Percentiles rank a stretch among this genome's conserved stretches.
Evolutionary conservation across 2,329 filamentous ascomycete species (phyloP).

Genomic region (Aspergillus eucalypticola): DNA sequence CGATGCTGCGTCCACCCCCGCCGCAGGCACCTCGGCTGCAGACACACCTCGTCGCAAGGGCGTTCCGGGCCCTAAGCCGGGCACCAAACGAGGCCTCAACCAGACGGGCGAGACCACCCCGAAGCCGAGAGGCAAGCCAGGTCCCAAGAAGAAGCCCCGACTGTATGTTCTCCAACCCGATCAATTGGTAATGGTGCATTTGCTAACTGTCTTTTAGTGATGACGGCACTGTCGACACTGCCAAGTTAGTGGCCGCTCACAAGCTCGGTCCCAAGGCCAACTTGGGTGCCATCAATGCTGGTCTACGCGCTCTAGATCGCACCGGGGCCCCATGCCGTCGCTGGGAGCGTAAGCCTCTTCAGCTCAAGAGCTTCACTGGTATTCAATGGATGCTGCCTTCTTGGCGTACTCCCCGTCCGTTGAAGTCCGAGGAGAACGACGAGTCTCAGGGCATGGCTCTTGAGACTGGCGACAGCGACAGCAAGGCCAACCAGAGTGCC

Average conservation of each 20-base stretch:
- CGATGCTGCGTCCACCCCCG: constrained; percentile 43
- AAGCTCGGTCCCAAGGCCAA: constrained; percentile 97
- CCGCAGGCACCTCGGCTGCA: constrained; percentile 39
- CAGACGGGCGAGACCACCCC: constrained; percentile 60
- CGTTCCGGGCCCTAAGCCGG: constrained; percentile 67
- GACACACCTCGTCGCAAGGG: constrained; percentile 72
- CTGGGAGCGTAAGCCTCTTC: constrained; percentile 82
- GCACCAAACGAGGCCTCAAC: constrained; percentile 58
- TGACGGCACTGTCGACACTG: constrained; percentile 50
- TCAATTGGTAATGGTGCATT: background rate
- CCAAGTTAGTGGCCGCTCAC: constrained; percentile 52
- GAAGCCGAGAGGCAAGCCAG: constrained; percentile 82
- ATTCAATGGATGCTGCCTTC: constrained; percentile 76
- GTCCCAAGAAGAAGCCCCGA: constrained; percentile 93
- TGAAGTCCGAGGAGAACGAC: constrained; percentile 58
- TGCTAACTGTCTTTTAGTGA: constrained; percentile 41
- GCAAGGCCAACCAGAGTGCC: constrained; percentile 56
- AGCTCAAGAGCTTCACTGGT: constrained; percentile 90
- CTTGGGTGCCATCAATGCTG: constrained; percentile 94
- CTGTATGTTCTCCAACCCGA: constrained; percentile 64
- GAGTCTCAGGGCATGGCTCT: constrained; percentile 59
- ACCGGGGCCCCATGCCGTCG: constrained; percentile 88
- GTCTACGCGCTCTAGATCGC: constrained; percentile 88
- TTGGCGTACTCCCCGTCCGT: constrained; percentile 65
- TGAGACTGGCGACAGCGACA: constrained; percentile 56